Evolutionary conservation across 768 basidiomycete genomes (phyloP).

Genomic region (Phylloporus rhodoxanthus): DNA sequence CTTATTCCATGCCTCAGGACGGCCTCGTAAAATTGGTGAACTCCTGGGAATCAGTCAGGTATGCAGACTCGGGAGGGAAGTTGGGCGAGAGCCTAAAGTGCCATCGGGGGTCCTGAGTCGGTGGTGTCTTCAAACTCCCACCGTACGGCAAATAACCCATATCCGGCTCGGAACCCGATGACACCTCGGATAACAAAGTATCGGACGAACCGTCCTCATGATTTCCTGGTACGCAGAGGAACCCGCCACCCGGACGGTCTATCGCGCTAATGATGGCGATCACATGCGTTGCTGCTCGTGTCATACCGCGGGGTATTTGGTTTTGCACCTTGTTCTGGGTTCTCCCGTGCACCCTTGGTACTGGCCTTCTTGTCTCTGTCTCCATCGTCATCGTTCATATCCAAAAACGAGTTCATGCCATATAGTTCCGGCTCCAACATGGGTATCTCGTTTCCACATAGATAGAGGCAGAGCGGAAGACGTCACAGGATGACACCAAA

Average conservation of each 20-base stretch:
- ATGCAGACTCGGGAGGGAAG: neutral
- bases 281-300: neutral
- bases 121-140: neutral
- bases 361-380: too few species aligned
- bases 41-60: neutral
- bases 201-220: neutral
- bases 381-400: slow-evolving; percentile 7
- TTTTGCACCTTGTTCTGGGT: neutral
- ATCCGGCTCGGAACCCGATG: neutral
- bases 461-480: slow-evolving; percentile 15
- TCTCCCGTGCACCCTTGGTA: neutral
- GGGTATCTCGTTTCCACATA: slow-evolving; percentile 12
- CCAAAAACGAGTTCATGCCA: slow-evolving; percentile 14
- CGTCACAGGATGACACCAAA: slow-evolving; percentile 17
- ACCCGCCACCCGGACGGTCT: neutral
- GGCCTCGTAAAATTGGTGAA: too few species aligned
- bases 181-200: neutral
- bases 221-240: slow-evolving; percentile 12
- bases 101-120: neutral
- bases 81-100: neutral
- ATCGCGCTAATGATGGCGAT: slow-evolving; percentile 14
- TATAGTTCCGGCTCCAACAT: neutral
- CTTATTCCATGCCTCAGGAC: too few species aligned
- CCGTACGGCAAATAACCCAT: neutral
- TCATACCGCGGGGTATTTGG: slow-evolving; percentile 12